Percentiles rank a stretch among this genome's conserved stretches.
These are phyloP conservation scores for Umbilicus rupestris DNA, from an alignment of 164 flowering plant species.

Conservation along the genomic window DNA sequence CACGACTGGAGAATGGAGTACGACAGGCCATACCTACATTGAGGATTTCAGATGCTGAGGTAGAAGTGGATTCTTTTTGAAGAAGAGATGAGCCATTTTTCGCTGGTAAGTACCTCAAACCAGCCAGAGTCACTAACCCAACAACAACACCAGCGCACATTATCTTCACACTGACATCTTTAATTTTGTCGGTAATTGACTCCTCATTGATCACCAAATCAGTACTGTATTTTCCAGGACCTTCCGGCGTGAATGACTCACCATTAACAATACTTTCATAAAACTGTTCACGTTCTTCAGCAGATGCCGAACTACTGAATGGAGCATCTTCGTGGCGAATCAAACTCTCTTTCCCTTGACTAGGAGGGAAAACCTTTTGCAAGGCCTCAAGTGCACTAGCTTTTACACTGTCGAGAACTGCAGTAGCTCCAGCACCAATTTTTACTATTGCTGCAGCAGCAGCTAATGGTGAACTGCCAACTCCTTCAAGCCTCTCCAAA, in stretches of 20 bases:
- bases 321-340: conserved; percentile 27
- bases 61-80: conserved; percentile 36
- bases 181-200: conserved; percentile 47
- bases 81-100: conserved; percentile 22
- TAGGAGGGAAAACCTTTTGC: conserved; percentile 72
- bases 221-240: conserved; percentile 19
- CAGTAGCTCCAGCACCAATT: conserved; percentile 88
- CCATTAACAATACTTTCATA: conserved; percentile 20
- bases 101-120: conserved; percentile 47
- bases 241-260: conserved; percentile 19
- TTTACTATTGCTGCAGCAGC: conserved; percentile 94
- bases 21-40: conserved; percentile 48
- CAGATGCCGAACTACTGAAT: conserved; percentile 14
- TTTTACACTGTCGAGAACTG: conserved; percentile 76
- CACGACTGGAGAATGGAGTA: not conserved
- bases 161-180: conserved; percentile 71
- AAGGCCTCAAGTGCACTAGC: conserved; percentile 71
- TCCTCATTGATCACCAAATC: conserved; percentile 34
- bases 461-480: conserved; percentile 78
- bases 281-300: conserved; percentile 20
- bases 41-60: conserved; percentile 52
- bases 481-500: conserved; percentile 77
- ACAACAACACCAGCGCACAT: conserved; percentile 65
- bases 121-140: conserved; percentile 54
- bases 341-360: conserved; percentile 24